Conservation (phyloP, 148 eudicot genomes). For the Persicaria maculosa region DNA sequence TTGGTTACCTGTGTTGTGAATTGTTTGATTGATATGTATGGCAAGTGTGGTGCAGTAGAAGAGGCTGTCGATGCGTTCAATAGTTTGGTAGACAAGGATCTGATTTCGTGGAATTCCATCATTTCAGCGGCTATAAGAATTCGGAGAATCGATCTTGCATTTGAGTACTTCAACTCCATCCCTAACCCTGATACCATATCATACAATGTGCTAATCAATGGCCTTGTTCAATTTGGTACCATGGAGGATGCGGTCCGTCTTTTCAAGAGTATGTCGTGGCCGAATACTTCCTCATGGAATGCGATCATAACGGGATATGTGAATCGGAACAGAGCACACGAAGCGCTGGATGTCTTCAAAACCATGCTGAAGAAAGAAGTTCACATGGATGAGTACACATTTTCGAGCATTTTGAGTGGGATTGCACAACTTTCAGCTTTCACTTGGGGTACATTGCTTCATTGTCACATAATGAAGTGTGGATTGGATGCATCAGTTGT, state of each 20-base stretch:
- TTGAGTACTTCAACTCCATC: conserved; percentile 41
- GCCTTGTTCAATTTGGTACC: conserved; percentile 64
- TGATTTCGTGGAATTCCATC: conserved; percentile 74
- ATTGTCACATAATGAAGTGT: conserved; percentile 42
- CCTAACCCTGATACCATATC: conserved; percentile 64
- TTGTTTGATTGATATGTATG: conserved; percentile 89
- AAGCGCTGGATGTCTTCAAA: conserved; percentile 45
- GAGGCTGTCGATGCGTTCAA: conserved; percentile 40
- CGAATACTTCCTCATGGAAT: conserved; percentile 81
- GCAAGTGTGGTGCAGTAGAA: conserved; percentile 42
- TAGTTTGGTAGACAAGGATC: conserved; percentile 37
- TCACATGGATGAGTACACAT: conserved; percentile 57
- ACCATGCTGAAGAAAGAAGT: conserved; percentile 42
- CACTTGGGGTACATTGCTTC: conserved; percentile 53
- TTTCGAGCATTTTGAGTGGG: conserved; percentile 60
- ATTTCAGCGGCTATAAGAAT: conserved; percentile 68
- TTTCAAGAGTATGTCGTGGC: conserved; percentile 41
- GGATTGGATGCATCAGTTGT: conserved; percentile 43
- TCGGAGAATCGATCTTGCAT: conserved; percentile 45
- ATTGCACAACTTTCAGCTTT: conserved; percentile 46
- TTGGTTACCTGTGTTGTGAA: conserved; percentile 43
- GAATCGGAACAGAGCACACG: conserved; percentile 37
- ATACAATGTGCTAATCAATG: conserved; percentile 62
- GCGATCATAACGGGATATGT: conserved; percentile 71
- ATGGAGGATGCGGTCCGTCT: conserved; percentile 49